Base-by-base conservation (phyloP, 768 basidiomycete genomes). In the Suillus ampliporus region DNA sequence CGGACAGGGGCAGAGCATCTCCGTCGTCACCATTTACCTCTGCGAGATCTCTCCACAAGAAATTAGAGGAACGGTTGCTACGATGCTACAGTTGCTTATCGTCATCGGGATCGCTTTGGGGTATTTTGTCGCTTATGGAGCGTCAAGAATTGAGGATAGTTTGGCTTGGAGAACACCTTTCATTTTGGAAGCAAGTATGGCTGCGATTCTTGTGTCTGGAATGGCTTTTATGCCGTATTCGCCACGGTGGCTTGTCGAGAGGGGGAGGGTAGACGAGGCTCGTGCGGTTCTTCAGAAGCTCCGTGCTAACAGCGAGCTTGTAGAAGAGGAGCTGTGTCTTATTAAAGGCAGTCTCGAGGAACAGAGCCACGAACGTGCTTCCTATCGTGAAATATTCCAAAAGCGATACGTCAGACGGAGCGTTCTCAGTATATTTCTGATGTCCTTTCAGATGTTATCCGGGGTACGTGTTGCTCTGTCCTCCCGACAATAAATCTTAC, bases 1-100 rank as follows among this genome's bases (percentile, higher is more conserved):
- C 1, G 81, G 80, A n/a, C 78, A 83, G 65, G 83, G 83, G 15
- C 69, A 83, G 14, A 81, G 80, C 65, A 72, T 82, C 47, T 79
- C 79, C 2, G 76, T 80, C 8, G 73, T 78, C 57, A 81, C 79
- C 1, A 75, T 77, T 37, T 79, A 79, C 58, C 69, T 74, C 1
- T 75, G 76, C 60, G 81, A 83, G 65, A 79, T 81, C 23, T 76
- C 81, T n/a, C 81, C 82, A 2, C 68, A 75, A 10, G 68, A 72
- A 40, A 74, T 80, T 14, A 77, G 83, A 35, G 81, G 82, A 1
- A 74, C 77, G 8, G 73, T 80, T 15, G 76, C 80, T 23, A 74
- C 77, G 13, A 71, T 76, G 46, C 62, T 81, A 4, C 84, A 84
- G 68, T 72, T 83, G 3, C 72, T 81, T 54, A 79, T 80, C 60